Evolutionary conservation across 495 filamentous ascomycete species (phyloP), one percentile per base, ranked within the genome.

Genomic region (Ascodesmis nigricans): DNA sequence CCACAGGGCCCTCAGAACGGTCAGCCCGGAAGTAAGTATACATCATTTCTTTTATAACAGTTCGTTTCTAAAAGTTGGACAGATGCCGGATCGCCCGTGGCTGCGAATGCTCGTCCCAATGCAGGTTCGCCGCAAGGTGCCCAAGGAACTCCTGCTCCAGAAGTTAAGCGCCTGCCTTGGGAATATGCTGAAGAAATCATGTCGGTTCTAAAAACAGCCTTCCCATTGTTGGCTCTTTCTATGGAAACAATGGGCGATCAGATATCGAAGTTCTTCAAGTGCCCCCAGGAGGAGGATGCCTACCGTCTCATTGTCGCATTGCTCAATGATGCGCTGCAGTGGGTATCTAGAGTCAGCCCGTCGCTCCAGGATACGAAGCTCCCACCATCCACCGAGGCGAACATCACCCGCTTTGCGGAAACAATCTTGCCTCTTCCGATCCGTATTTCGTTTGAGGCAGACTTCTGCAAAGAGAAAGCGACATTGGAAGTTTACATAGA

Each of bases 241-340:
- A 93, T 99, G 83, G 90, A 99, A 58, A 90, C 83, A 0, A 95
- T 99, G 84, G 81, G 92, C 20, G 90, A 99, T 49, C 81, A 92
- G 56, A 92, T 95, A 43, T 71, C 78, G 54, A 93, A 92, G 63
- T 74, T 95, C 55, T 95, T 95, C 67, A 95, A 93, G 53, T 93
- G 84, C 49, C 84, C 83, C 18, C 83, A 84, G 0, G 90, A 99
- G 45, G 90, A 99, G 50, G 90, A 99, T 57, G 90, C 90, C 4
- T 95, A 93, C 53, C 70, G 90, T 11, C 63, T 99, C n/a, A 95
- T 99, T 37, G 82, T 92, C 19, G 90, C 90, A 9, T 66, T 99
- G 8, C 66, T 99, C 9, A 95, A 93, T 50, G 90, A 99, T 55
- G 90, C 75, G 1, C 52, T 99, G 39, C 62, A 71, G 37, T 50